A percentile compares a stretch with the other conserved stretches of the same genome.
Evolutionary conservation across 306 rosid species (phyloP).

Genomic region (Quercus robur): DNA sequence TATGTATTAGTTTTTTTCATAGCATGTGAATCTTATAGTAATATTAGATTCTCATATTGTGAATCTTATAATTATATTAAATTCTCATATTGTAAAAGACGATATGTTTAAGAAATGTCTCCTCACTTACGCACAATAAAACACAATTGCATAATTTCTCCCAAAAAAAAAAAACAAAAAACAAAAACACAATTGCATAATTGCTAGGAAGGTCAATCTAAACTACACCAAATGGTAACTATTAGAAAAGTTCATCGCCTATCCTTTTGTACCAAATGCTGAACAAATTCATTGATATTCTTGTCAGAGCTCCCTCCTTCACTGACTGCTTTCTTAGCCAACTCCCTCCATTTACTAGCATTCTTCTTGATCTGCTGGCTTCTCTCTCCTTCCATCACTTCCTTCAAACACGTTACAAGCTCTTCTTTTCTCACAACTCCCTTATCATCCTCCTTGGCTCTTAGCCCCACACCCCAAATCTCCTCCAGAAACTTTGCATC

Average conservation of each 20-base stretch:
- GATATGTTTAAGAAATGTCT: accelerated
- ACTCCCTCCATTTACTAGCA: conserved; percentile 39
- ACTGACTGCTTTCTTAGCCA: conserved; percentile 40
- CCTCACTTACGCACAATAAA: too few relatives aligned
- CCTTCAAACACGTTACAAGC: conserved; percentile 39
- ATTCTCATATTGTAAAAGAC: too few relatives aligned
- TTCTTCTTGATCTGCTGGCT: conserved; percentile 37
- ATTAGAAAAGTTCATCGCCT: conserved; percentile 9
- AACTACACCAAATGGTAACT: background rate
- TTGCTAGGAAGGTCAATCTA: background rate
- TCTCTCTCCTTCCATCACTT: conserved; percentile 50
- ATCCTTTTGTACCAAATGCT: conserved; percentile 23
- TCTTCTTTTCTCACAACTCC: conserved; percentile 50
- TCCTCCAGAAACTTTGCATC: conserved; percentile 63
- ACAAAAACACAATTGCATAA: background rate
- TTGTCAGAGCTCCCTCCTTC: conserved; percentile 55
- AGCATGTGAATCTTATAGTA: too few relatives aligned
- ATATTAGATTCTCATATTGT: too few relatives aligned
- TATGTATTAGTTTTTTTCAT: too few relatives aligned
- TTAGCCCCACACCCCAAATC: conserved; percentile 57
- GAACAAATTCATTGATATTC: conserved; percentile 38
- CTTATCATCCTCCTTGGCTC: conserved; percentile 52
- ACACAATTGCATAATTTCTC: too few relatives aligned
- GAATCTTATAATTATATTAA: too few relatives aligned
- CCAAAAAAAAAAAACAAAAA: too few relatives aligned